Conservation (phyloP, 176 grass and related monocot species). For the Oryza australiensis region DNA sequence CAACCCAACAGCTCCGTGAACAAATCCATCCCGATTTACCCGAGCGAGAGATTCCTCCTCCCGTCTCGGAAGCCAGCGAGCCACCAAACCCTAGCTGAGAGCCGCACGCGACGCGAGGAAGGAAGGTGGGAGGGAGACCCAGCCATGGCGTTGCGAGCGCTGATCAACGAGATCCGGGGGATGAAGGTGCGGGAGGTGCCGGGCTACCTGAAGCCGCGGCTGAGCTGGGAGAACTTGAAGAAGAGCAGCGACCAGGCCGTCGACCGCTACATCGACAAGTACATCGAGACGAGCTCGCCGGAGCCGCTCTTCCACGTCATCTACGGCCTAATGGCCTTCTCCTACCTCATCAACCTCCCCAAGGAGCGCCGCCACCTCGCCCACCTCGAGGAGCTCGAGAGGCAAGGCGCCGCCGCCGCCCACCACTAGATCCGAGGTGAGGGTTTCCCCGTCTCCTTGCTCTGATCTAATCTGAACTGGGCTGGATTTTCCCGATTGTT, state of each 20-base stretch:
- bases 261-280: conserved; percentile 96
- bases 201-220: conserved; percentile 58
- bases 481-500: too few relatives aligned
- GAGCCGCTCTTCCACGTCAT: conserved; percentile 76
- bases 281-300: conserved; percentile 75
- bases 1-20: neutral
- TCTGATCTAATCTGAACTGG: neutral
- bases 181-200: conserved; percentile 83
- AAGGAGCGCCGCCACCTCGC: conserved; percentile 73
- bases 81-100: conserved; percentile 43
- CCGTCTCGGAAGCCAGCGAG: conserved; percentile 33
- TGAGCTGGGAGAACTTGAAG: conserved; percentile 77
- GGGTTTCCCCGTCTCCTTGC: neutral
- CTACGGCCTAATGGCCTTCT: conserved; percentile 81
- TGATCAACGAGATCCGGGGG: conserved; percentile 75
- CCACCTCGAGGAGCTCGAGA: conserved; percentile 70
- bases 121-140: neutral
- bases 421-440: conserved; percentile 53
- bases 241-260: conserved; percentile 70
- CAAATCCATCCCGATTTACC: neutral
- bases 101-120: neutral
- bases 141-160: conserved; percentile 67
- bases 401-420: conserved; percentile 36
- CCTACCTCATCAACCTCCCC: conserved; percentile 74
- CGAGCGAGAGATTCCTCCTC: conserved; percentile 22